A percentile compares a stretch with the other conserved stretches of the same genome.
phyloP scores from a whole-genome alignment of 495 filamentous ascomycete genomes.

The Gamarada debralockiae region DNA sequence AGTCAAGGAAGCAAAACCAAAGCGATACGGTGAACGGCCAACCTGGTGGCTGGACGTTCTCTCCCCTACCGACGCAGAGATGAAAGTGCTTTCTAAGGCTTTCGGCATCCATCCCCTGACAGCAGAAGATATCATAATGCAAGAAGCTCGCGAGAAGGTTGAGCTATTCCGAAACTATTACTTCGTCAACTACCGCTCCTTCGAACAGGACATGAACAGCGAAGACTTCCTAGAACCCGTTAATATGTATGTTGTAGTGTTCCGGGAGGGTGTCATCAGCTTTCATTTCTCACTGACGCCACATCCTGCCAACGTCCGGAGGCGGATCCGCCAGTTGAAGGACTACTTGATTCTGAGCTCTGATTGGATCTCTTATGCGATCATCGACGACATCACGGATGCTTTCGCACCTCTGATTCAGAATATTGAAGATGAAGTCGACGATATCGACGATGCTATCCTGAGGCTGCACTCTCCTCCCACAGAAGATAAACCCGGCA shows the following conservation, averaged over 20 bases:
- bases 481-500: conserved; percentile 30
- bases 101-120: conserved; percentile 95
- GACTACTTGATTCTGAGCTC: conserved; percentile 91
- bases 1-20: conserved; percentile 20
- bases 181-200: conserved; percentile 95
- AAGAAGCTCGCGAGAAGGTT: conserved; percentile 96
- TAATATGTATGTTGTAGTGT: conserved; percentile 97
- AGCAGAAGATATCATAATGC: conserved; percentile 93
- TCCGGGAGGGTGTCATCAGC: conserved; percentile 89
- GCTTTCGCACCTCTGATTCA: conserved; percentile 89
- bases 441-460: conserved; percentile 82
- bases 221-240: conserved; percentile 91
- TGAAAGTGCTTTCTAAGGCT: conserved; percentile 85
- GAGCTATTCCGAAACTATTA: conserved; percentile 97
- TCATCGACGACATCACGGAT: conserved; percentile 98
- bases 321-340: conserved; percentile 86
- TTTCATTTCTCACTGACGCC: conserved; percentile 94
- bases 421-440: conserved; percentile 82
- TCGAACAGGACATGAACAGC: conserved; percentile 86
- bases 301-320: conserved; percentile 91
- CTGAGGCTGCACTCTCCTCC: conserved; percentile 63
- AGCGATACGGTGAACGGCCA: conserved; percentile 80
- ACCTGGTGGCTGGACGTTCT: conserved; percentile 95
- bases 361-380: conserved; percentile 97
- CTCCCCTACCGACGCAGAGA: conserved; percentile 86